A percentile compares a stretch with the other conserved stretches of the same genome.
phyloP scores from a whole-genome alignment of 2,329 filamentous ascomycete genomes.

The Boeremia lycopersici region DNA sequence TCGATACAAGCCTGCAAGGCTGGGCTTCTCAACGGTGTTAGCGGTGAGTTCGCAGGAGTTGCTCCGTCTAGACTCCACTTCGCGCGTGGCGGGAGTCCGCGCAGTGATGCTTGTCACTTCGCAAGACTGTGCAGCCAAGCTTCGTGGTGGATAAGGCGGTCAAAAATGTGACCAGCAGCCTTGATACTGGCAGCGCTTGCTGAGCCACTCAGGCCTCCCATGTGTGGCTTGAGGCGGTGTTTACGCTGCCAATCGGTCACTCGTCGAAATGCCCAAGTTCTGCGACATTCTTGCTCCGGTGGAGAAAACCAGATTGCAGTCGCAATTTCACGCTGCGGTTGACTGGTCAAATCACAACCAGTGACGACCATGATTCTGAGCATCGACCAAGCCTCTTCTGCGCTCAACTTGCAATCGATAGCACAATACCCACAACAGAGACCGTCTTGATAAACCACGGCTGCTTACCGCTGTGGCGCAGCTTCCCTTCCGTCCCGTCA shows the following conservation, averaged over 20 bases:
- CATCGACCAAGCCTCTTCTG: not conserved
- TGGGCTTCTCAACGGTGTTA: not conserved
- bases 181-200: not conserved
- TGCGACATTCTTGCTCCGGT: not conserved
- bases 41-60: conserved; percentile 1
- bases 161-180: not conserved
- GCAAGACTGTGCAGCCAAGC: not conserved
- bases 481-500: conserved; percentile 10
- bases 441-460: conserved; percentile 15
- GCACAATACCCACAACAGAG: not conserved
- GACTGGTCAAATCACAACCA: not conserved
- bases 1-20: not conserved
- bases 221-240: conserved; percentile 1
- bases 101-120: not conserved
- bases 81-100: not conserved
- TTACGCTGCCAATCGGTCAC: not conserved
- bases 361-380: not conserved
- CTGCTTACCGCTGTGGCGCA: conserved; percentile 32
- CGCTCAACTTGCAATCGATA: not conserved
- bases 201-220: conserved; percentile 11
- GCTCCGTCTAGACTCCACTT: not conserved
- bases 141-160: not conserved
- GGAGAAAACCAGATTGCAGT: not conserved
- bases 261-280: not conserved
- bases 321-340: not conserved